phyloP scores from a whole-genome alignment of 805 yeast genomes.

The Kodamaea fukazawae region DNA sequence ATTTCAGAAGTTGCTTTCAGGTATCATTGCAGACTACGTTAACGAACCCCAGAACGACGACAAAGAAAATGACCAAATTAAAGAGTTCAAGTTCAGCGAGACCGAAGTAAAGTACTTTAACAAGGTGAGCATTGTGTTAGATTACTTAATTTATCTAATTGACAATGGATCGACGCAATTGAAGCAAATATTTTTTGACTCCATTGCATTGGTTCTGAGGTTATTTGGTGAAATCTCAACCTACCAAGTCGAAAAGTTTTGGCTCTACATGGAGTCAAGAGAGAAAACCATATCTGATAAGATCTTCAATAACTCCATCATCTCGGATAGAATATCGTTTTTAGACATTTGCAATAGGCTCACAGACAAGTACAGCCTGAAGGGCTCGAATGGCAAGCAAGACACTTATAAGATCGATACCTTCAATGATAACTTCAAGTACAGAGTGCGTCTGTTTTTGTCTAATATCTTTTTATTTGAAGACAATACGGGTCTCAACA shows the following conservation, averaged over 20 bases:
- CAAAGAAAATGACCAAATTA: conserved; percentile 4
- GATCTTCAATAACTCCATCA: conserved; percentile 26
- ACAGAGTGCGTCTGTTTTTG: conserved; percentile 33
- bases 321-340: conserved; percentile 37
- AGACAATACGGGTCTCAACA: conserved; percentile 45
- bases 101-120: conserved; percentile 13
- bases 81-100: conserved; percentile 2
- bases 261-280: conserved; percentile 39
- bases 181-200: conserved; percentile 25
- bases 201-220: conserved; percentile 23
- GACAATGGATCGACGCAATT: conserved; percentile 13
- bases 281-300: conserved; percentile 17
- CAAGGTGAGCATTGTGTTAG: conserved; percentile 24
- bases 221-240: conserved; percentile 22
- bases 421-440: conserved; percentile 37
- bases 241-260: conserved; percentile 24
- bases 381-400: conserved; percentile 18
- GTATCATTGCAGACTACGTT: background rate
- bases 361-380: conserved; percentile 29
- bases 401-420: conserved; percentile 37
- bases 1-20: conserved; percentile 19
- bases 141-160: conserved; percentile 22
- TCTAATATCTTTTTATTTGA: conserved; percentile 35
- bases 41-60: background rate
- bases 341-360: conserved; percentile 39